phyloP scores from a whole-genome alignment of 805 yeast genomes.

The Metschnikowia kofuensis region DNA sequence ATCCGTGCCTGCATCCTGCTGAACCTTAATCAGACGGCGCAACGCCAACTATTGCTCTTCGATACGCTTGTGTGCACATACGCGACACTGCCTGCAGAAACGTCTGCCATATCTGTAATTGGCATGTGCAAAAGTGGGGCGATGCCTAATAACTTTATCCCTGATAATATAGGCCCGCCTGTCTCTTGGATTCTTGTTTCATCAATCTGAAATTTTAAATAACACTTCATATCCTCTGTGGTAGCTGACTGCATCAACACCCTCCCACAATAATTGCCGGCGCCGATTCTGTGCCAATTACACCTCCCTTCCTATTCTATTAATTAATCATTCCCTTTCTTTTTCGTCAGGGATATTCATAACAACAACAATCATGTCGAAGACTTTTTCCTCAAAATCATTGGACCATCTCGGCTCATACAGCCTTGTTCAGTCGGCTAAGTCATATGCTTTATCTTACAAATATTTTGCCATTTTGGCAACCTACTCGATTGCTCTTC shows the following conservation, averaged over 20 bases:
- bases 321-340: constrained; percentile 1
- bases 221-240: background rate
- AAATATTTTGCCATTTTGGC: constrained; percentile 23
- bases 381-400: constrained; percentile 31
- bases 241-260: background rate
- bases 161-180: constrained; percentile 1
- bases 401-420: constrained; percentile 32
- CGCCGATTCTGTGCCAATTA: background rate
- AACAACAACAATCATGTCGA: constrained; percentile 14
- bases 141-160: constrained; percentile 3
- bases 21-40: background rate
- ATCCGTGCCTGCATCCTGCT: background rate
- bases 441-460: constrained; percentile 25
- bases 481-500: constrained; percentile 21
- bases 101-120: constrained; percentile 3
- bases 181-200: constrained; percentile 2
- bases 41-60: background rate
- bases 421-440: constrained; percentile 23
- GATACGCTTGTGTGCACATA: background rate
- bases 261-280: constrained; percentile 3
- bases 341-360: background rate
- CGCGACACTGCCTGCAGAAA: constrained; percentile 5
- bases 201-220: background rate
- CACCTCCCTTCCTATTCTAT: background rate
- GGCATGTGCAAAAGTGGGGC: constrained; percentile 7